phyloP scores from a whole-genome alignment of 2,329 filamentous ascomycete species.

The Claviceps arundinis region DNA sequence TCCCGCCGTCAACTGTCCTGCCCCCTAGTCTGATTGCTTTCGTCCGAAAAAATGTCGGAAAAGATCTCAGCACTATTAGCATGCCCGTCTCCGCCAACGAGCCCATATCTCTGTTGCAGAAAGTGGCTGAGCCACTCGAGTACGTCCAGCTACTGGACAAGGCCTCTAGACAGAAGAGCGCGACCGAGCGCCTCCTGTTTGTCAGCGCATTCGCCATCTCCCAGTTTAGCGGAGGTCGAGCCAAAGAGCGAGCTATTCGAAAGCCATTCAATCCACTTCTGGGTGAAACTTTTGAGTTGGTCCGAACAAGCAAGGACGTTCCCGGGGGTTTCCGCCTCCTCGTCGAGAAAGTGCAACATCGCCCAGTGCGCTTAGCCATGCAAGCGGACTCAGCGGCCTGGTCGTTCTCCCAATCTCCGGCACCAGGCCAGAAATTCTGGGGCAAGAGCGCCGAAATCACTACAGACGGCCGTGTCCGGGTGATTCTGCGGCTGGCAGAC shows the following conservation, averaged over 20 bases:
- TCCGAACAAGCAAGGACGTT: constrained; percentile 65
- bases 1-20: constrained; percentile 60
- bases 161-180: constrained; percentile 48
- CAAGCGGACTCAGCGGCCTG: constrained; percentile 79
- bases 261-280: constrained; percentile 97
- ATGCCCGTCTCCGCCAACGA: constrained; percentile 98
- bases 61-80: constrained; percentile 89
- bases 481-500: constrained; percentile 55
- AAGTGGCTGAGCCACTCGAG: constrained; percentile 80
- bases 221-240: constrained; percentile 65
- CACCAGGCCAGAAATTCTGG: constrained; percentile 95
- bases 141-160: constrained; percentile 75
- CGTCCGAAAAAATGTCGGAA: constrained; percentile 92
- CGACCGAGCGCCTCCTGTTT: constrained; percentile 62
- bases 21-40: constrained; percentile 91
- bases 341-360: constrained; percentile 90
- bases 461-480: constrained; percentile 74
- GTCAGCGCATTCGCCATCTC: constrained; percentile 87
- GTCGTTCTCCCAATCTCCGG: constrained; percentile 78
- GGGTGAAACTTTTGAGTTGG: constrained; percentile 87
- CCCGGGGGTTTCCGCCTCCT: constrained; percentile 72
- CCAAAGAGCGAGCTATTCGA: constrained; percentile 81
- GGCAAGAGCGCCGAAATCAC: constrained; percentile 91
- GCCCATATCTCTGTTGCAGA: constrained; percentile 75
- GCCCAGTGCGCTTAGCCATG: constrained; percentile 83